Evolutionary conservation across 2,329 filamentous ascomycete species (phyloP), one percentile per base, ranked within the genome.

Genomic region (Fonsecaea monophora): DNA sequence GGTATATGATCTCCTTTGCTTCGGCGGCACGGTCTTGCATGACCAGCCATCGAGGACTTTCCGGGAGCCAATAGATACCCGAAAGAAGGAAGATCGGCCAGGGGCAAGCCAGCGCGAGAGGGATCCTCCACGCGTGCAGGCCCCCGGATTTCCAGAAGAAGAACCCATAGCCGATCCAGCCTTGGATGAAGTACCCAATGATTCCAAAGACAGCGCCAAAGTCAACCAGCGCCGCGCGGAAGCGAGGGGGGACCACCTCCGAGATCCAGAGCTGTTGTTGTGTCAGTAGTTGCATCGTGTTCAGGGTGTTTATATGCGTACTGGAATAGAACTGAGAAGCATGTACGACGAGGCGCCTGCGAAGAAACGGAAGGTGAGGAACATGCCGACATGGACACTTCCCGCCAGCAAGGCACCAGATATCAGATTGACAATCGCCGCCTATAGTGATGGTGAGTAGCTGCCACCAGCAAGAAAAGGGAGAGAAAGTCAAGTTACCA

Each of bases 301-400:
- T 6, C 30, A 32, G 30, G 30, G 30, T 32, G 30, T 32, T 32
- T 6, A 5, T 6, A 32, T 32, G 30, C 30, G 30, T 32, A 32
- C 30, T 5, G 30, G 30, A 32, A 32, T 32, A 32, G 30, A 32
- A 32, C 30, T 32, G 30, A 32, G 30, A 32, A 32, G 30, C 30
- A 32, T 32, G 30, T 32, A 32, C 30, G 30, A 32, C 4, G 30
- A 32, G 30, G 30, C 30, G 30, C 30, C 30, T 32, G 30, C 30
- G 25, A 80, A 70, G 10, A 79, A 73, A 4, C 79, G 70, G 2
- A 80, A 4, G 81, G 75, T 83, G 15, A 35, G 32, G 42, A 48
- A 66, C 53, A 63, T 42, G 35, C 13, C 37, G 40, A 57, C 58
- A n/a, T 62, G 30, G 34, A 37, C 40, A 48, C 13, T 57, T 15